Percentiles rank a stretch among this genome's conserved stretches.
Evolutionary conservation across 2,329 filamentous ascomycete genomes (phyloP).

Genomic region (Xylaria multiplex): DNA sequence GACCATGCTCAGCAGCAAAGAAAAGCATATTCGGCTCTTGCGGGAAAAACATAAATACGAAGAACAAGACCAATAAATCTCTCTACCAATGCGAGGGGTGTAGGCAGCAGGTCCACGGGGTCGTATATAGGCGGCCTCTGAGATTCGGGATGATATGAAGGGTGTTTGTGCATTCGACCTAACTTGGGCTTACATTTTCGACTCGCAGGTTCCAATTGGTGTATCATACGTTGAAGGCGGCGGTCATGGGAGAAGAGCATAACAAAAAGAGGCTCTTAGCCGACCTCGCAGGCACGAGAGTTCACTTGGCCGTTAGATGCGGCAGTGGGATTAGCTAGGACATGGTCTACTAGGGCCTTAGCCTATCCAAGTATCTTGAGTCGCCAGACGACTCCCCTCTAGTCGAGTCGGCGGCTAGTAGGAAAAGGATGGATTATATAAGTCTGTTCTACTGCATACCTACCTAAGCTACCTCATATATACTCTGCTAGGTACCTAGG

Average conservation of each 20-base stretch:
- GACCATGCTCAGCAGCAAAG: constrained; percentile 49
- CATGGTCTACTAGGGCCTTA: background rate
- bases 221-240: background rate
- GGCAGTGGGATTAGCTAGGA: background rate
- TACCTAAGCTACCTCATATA: background rate
- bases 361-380: background rate
- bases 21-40: constrained; percentile 54
- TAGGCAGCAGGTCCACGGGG: constrained; percentile 45
- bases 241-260: background rate
- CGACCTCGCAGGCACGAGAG: background rate
- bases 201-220: background rate
- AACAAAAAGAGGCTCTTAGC: background rate
- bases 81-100: constrained; percentile 54
- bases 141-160: constrained; percentile 28
- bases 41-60: constrained; percentile 48
- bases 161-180: background rate
- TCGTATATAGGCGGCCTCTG: constrained; percentile 34
- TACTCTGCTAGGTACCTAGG: background rate
- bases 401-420: background rate
- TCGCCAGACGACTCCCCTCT: constrained; percentile 3
- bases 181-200: background rate
- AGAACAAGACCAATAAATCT: constrained; percentile 44
- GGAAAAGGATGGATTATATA: constrained; percentile 17
- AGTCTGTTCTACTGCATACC: constrained; percentile 3
- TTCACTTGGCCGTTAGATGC: background rate